These are phyloP conservation scores for Grigorovia transvaalensis DNA, from an alignment of 805 yeast genomes.

Conservation along the genomic window DNA sequence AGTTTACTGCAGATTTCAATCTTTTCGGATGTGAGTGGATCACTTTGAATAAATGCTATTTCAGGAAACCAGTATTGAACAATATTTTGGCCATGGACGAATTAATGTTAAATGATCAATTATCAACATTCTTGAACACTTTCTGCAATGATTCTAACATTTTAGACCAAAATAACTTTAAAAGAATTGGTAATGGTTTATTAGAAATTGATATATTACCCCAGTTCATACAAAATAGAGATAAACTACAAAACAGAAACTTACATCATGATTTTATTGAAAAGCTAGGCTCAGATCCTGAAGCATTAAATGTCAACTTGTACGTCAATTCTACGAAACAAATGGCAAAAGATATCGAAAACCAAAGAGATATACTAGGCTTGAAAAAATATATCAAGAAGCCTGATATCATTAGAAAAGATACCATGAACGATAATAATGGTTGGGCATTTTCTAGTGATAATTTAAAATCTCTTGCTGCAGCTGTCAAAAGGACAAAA, in stretches of 20 bases:
- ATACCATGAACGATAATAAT: constrained; percentile 3
- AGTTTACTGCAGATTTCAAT: constrained; percentile 75
- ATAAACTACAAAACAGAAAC: constrained; percentile 33
- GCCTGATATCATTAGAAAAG: constrained; percentile 20
- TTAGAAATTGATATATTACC: constrained; percentile 66
- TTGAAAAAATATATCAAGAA: constrained; percentile 24
- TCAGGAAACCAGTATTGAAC: constrained; percentile 46
- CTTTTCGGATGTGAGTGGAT: constrained; percentile 80
- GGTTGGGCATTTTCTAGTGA: constrained; percentile 38
- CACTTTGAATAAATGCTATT: constrained; percentile 35
- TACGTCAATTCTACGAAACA: constrained; percentile 40
- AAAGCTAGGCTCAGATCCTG: constrained; percentile 8
- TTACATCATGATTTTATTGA: constrained; percentile 44
- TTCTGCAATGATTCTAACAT: constrained; percentile 16
- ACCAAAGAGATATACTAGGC: constrained; percentile 37
- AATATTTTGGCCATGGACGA: constrained; percentile 24
- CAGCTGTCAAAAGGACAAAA: constrained; percentile 15
- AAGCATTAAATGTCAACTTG: constrained; percentile 6
- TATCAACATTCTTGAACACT: constrained; percentile 27
- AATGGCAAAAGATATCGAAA: constrained; percentile 48
- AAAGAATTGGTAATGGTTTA: constrained; percentile 50
- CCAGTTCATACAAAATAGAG: constrained; percentile 49
- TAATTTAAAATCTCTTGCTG: constrained; percentile 26
- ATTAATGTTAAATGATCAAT: constrained; percentile 21
- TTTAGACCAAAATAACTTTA: constrained; percentile 15